Evolutionary conservation across 179 eudicot genomes (phyloP).

Genomic region (Beta macrorhiza): DNA sequence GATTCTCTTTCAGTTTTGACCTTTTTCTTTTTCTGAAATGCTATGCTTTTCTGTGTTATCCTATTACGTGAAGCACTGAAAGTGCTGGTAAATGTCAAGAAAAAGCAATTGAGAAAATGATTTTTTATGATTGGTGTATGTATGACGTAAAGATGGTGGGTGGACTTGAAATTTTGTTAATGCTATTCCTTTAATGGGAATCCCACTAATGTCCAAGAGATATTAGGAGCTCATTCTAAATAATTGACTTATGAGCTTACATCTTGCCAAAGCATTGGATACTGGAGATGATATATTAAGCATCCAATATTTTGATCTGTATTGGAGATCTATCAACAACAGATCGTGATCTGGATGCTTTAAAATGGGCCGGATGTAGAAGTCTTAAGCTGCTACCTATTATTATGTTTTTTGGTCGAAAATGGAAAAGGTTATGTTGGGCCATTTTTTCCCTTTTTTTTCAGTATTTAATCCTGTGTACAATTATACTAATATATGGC

Average conservation of each 20-base stretch:
- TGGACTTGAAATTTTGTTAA: neutral
- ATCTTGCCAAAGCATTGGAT: neutral
- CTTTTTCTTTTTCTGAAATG: neutral
- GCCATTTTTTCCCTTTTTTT: neutral
- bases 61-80: neutral
- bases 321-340: neutral
- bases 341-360: constrained; percentile 4
- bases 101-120: neutral
- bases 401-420: neutral
- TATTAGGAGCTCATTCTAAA: neutral
- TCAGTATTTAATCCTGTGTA: neutral
- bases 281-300: neutral
- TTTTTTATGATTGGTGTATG: neutral
- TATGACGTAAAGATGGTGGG: too few relatives aligned
- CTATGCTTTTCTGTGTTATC: too few relatives aligned
- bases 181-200: neutral
- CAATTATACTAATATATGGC: neutral
- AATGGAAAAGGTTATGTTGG: neutral
- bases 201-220: neutral
- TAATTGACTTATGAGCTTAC: neutral
- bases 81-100: neutral
- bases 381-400: constrained; percentile 3
- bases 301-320: too few relatives aligned
- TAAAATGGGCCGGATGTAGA: neutral
- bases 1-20: neutral